A percentile compares a stretch with the other conserved stretches of the same genome.
Conservation (phyloP, 805 yeast species). For the Ogataea polymorpha region DNA sequence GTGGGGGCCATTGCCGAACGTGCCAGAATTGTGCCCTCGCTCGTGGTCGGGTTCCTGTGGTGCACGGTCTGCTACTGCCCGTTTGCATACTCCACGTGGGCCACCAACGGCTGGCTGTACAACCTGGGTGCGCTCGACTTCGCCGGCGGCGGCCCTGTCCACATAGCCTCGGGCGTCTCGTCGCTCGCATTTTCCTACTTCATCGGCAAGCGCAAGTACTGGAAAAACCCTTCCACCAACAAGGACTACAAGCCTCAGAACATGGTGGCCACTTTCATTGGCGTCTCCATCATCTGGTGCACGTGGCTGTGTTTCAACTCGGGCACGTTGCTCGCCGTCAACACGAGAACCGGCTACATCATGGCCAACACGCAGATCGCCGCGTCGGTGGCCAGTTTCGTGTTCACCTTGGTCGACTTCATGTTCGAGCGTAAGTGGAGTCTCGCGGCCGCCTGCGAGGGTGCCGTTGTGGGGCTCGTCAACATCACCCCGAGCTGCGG, state of each 20-base stretch:
- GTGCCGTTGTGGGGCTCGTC: conserved; percentile 44
- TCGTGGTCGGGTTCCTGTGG: conserved; percentile 40
- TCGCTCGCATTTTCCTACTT: conserved; percentile 41
- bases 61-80: conserved; percentile 45
- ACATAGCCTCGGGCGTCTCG: conserved; percentile 42
- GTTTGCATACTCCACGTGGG: conserved; percentile 47
- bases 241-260: conserved; percentile 36
- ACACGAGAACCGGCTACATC: conserved; percentile 43
- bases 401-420: conserved; percentile 44
- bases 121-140: conserved; percentile 44
- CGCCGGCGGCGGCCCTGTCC: conserved; percentile 52
- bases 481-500: conserved; percentile 49
- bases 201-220: conserved; percentile 40
- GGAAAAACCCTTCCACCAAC: conserved; percentile 30
- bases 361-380: conserved; percentile 50
- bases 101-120: conserved; percentile 42
- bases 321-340: conserved; percentile 41
- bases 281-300: conserved; percentile 45
- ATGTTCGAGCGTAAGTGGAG: conserved; percentile 39
- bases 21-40: conserved; percentile 39
- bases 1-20: conserved; percentile 45
- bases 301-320: conserved; percentile 51
- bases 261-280: conserved; percentile 37
- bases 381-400: conserved; percentile 44
- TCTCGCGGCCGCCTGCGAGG: conserved; percentile 42